A percentile compares a stretch with the other conserved stretches of the same genome.
Conservation (phyloP, 805 yeast genomes). For the Alloascoidea africana region DNA sequence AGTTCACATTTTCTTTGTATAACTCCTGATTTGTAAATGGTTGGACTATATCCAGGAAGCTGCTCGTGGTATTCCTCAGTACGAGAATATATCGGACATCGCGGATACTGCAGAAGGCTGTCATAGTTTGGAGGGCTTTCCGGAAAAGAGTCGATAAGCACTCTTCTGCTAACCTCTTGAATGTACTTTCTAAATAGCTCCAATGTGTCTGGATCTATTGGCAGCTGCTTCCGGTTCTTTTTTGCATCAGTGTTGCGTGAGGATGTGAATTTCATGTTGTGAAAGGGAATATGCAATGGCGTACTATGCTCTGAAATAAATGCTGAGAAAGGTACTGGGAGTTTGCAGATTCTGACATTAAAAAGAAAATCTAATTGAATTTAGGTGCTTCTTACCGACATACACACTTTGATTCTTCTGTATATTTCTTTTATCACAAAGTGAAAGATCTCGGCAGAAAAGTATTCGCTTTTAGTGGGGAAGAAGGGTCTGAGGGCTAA, state of each 20-base stretch:
- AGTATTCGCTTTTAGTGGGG: no score
- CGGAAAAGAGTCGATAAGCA: background rate
- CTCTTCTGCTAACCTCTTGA: background rate
- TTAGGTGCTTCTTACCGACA: no score
- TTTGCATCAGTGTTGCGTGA: background rate
- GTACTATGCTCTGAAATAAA: no score
- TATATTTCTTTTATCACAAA: no score
- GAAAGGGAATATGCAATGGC: background rate
- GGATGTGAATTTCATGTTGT: background rate
- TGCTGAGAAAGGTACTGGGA: no score
- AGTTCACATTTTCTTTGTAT: slow-evolving; percentile 59
- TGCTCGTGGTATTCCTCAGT: slow-evolving; percentile 19
- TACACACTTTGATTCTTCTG: no score
- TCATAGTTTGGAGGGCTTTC: background rate
- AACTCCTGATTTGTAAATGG: slow-evolving; percentile 43
- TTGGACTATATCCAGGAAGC: slow-evolving; percentile 54
- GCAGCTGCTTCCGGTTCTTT: background rate
- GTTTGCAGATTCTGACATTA: no score
- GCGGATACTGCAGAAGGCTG: background rate
- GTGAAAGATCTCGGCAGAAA: no score
- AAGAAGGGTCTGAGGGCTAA: no score
- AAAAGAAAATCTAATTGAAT: no score
- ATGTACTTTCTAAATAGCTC: no score
- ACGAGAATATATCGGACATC: background rate
- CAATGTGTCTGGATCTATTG: no score